Evolutionary conservation across 1,139 yeast species (phyloP).

Genomic region (Candida tropicalis): DNA sequence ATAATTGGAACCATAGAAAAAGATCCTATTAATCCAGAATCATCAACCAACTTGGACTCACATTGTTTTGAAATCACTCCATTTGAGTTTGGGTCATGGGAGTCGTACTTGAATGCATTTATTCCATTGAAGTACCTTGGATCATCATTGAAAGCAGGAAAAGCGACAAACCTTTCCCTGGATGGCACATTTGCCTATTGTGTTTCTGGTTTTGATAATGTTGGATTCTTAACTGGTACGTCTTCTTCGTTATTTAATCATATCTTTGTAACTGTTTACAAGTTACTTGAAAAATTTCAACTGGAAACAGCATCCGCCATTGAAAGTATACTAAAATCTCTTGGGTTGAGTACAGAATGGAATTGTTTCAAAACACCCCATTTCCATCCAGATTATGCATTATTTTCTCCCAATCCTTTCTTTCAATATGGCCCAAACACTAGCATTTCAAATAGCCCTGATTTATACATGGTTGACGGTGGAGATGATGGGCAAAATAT

Average conservation of each 20-base stretch:
- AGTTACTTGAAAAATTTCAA: conserved; percentile 39
- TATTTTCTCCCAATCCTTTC: conserved; percentile 79
- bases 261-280: conserved; percentile 50
- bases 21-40: conserved; percentile 23
- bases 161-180: conserved; percentile 22
- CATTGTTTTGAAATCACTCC: conserved; percentile 60
- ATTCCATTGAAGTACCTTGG: conserved; percentile 58
- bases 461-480: conserved; percentile 43
- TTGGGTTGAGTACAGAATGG: conserved; percentile 44
- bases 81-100: conserved; percentile 74
- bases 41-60: conserved; percentile 27
- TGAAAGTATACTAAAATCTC: conserved; percentile 44
- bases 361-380: conserved; percentile 25
- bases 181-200: conserved; percentile 37
- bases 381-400: conserved; percentile 65
- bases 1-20: conserved; percentile 40
- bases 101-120: conserved; percentile 51
- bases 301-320: conserved; percentile 44
- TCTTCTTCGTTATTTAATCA: conserved; percentile 73
- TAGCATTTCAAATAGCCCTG: conserved; percentile 19
- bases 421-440: conserved; percentile 25
- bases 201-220: conserved; percentile 63
- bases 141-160: conserved; percentile 41
- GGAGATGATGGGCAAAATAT: conserved; percentile 50
- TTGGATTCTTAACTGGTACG: conserved; percentile 73